Conservation (phyloP, 1,284 basidiomycete genomes). For the Anthracocystis walkeri region DNA sequence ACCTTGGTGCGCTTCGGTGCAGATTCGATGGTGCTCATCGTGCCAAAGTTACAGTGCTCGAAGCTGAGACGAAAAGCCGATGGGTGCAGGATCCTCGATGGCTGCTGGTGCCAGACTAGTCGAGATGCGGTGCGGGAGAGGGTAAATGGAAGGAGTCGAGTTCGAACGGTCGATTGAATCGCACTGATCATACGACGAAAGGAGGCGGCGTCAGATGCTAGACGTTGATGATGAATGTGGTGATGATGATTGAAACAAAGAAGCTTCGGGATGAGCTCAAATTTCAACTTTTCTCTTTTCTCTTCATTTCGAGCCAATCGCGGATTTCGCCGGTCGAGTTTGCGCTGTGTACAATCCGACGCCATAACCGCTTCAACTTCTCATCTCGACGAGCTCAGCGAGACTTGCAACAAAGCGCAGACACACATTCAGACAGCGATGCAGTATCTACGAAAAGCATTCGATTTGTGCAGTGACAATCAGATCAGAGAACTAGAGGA, state of each 20-base stretch:
- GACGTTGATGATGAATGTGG: background rate
- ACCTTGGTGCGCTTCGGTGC: constrained; percentile 27
- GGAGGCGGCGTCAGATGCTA: background rate
- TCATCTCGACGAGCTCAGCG: background rate
- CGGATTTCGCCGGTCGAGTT: constrained; percentile 5
- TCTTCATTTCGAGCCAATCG: background rate
- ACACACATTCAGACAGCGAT: background rate
- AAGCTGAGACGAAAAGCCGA: background rate
- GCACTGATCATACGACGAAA: constrained; percentile 4
- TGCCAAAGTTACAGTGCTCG: background rate
- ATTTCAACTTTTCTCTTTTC: too few relatives aligned
- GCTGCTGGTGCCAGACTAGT: background rate
- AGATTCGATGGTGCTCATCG: constrained; percentile 20
- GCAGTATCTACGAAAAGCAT: background rate
- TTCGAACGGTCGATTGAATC: background rate
- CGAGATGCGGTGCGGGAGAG: background rate
- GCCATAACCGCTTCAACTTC: background rate
- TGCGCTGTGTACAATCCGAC: background rate
- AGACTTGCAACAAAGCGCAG: background rate
- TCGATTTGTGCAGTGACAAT: background rate
- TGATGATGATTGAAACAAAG: background rate
- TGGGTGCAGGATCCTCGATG: background rate
- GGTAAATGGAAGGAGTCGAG: background rate
- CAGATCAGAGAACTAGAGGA: background rate
- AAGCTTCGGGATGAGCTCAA: background rate